A percentile compares a stretch with the other conserved stretches of the same genome.
These are phyloP conservation scores for Nannochloropsis salina DNA, from an alignment of 108 stramenopile species.

Conservation along the genomic window DNA sequence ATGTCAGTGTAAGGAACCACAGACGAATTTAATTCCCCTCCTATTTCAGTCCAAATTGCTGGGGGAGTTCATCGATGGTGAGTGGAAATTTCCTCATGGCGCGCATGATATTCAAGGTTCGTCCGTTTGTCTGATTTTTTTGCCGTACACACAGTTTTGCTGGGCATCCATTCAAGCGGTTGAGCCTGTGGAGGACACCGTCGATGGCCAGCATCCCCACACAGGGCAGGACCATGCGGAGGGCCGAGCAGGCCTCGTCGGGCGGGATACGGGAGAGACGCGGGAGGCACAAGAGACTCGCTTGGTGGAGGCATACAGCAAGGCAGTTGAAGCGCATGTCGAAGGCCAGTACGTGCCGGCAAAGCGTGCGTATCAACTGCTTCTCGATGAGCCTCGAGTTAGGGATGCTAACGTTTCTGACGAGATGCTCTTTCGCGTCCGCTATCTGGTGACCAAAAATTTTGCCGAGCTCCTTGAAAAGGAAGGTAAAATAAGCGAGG, in stretches of 20 bases:
- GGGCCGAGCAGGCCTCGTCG: background rate
- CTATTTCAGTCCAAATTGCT: too few relatives aligned
- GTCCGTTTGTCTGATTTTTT: too few relatives aligned
- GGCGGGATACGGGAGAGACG: background rate
- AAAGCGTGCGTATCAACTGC: background rate
- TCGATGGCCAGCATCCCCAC: too few relatives aligned
- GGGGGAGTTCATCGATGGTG: too few relatives aligned
- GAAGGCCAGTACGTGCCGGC: background rate
- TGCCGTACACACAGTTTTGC: background rate
- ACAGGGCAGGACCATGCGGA: background rate
- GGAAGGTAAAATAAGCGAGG: conserved; percentile 2
- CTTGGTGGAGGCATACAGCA: background rate
- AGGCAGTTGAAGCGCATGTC: background rate
- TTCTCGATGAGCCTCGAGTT: background rate
- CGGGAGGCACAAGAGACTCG: conserved; percentile 16
- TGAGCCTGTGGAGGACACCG: too few relatives aligned
- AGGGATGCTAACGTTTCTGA: background rate
- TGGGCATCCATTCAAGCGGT: background rate
- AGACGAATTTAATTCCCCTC: too few relatives aligned
- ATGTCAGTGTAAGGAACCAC: too few relatives aligned
- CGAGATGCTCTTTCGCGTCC: background rate
- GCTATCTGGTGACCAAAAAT: background rate
- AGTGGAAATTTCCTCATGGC: too few relatives aligned
- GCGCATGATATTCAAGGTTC: too few relatives aligned
- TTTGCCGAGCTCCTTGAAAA: background rate